These are phyloP conservation scores for Sambucus nigra DNA, from an alignment of 129 eudicot genomes.

Conservation along the genomic window DNA sequence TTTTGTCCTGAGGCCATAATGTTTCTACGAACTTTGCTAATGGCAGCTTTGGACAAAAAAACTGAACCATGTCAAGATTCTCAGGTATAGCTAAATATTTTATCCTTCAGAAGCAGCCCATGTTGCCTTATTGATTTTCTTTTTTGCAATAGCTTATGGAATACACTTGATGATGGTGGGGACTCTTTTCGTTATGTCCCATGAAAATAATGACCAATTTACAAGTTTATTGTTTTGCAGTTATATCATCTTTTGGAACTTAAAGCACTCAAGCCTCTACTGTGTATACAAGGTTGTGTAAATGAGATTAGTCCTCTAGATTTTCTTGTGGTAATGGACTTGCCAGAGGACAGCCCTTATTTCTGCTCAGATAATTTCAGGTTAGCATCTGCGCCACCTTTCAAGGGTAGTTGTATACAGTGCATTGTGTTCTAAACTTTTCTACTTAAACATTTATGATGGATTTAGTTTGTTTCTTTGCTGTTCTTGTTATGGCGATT, in stretches of 20 bases:
- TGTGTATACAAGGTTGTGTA: slow-evolving; percentile 36
- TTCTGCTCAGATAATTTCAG: slow-evolving; percentile 63
- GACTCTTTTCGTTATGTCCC: not conserved
- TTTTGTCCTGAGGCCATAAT: slow-evolving; percentile 85
- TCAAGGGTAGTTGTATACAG: no score
- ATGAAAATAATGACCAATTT: slow-evolving; percentile 5
- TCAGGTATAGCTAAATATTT: slow-evolving; percentile 33
- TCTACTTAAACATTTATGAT: not conserved
- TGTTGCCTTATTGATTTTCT: not conserved
- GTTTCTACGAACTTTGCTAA: slow-evolving; percentile 53
- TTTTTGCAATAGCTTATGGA: not conserved
- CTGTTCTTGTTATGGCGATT: not conserved
- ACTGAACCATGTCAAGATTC: slow-evolving; percentile 25
- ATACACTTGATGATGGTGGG: not conserved
- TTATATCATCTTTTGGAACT: slow-evolving; percentile 65
- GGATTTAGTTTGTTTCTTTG: not conserved
- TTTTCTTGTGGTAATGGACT: slow-evolving; percentile 55
- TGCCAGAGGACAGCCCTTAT: slow-evolving; percentile 62
- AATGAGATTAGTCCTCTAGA: slow-evolving; percentile 52
- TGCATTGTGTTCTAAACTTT: not conserved
- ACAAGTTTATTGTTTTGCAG: slow-evolving; percentile 26
- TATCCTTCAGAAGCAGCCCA: not conserved
- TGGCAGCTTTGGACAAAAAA: slow-evolving; percentile 47
- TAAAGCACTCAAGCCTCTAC: slow-evolving; percentile 51
- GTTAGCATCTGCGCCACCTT: slow-evolving; percentile 37